A percentile compares a stretch with the other conserved stretches of the same genome.
phyloP scores from a whole-genome alignment of 768 basidiomycete species.

The Lepiota venenata region DNA sequence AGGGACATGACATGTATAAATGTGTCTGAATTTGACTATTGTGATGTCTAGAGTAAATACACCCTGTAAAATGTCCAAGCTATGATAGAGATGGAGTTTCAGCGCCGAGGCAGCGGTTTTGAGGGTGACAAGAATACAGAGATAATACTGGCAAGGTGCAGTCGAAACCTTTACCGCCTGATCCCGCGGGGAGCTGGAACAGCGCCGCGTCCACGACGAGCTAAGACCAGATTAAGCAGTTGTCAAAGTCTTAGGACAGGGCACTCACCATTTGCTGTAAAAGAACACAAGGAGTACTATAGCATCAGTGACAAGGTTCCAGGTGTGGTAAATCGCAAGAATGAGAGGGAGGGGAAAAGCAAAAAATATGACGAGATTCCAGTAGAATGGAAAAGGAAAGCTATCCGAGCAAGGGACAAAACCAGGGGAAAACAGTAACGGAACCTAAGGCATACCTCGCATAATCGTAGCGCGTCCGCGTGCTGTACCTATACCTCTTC shows the following conservation, averaged over 20 bases:
- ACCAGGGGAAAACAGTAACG: not conserved
- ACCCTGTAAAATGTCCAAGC: not conserved
- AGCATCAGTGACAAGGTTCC: not conserved
- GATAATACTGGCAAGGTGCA: not conserved
- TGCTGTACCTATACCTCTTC: constrained; percentile 98
- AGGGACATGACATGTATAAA: not conserved
- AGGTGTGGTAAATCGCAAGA: no score
- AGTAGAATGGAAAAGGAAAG: not conserved
- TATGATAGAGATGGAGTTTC: not conserved
- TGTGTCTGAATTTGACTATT: not conserved
- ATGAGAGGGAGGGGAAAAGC: no score
- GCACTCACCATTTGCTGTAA: constrained; percentile 63
- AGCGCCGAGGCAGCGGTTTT: not conserved
- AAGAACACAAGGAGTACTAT: constrained; percentile 1
- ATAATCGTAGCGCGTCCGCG: constrained; percentile 98
- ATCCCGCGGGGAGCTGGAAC: constrained; percentile 73
- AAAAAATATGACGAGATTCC: no score
- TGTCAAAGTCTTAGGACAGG: not conserved
- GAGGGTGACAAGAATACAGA: not conserved
- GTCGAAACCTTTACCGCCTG: constrained; percentile 52
- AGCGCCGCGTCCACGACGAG: constrained; percentile 85
- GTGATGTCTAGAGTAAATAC: not conserved
- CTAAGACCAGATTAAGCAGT: constrained; percentile 31
- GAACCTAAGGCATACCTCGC: constrained; percentile 65
- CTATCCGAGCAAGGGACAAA: not conserved